Conservation (phyloP, 768 basidiomycete genomes). For the Tricholoma matsutake region DNA sequence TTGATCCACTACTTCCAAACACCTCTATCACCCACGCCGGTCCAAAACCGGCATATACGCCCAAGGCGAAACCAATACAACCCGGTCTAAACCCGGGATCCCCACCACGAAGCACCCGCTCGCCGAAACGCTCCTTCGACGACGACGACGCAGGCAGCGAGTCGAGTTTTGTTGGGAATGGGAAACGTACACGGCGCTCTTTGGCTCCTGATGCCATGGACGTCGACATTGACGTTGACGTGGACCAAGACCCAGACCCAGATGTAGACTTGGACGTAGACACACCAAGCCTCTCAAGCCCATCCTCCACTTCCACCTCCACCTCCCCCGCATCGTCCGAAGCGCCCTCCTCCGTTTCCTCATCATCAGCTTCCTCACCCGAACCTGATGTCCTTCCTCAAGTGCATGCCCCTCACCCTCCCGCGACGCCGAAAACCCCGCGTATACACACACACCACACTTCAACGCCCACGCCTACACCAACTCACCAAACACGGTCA, state of each 20-base stretch:
- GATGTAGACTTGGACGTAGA: slow-evolving; percentile 2
- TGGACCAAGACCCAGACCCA: slow-evolving; percentile 12
- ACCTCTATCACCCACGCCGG: neutral
- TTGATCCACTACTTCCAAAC: neutral
- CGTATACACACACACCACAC: neutral
- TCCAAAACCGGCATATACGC: neutral
- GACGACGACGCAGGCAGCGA: neutral
- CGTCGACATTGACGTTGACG: slow-evolving; percentile 15
- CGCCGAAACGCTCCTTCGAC: neutral
- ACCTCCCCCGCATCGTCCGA: slow-evolving; percentile 9
- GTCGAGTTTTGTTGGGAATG: neutral
- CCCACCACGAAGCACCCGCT: neutral
- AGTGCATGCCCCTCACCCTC: neutral
- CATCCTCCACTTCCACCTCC: slow-evolving; percentile 12
- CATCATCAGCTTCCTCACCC: slow-evolving; percentile 24
- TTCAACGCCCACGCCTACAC: neutral
- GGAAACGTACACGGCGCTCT: neutral
- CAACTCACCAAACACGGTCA: neutral
- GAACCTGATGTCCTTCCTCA: slow-evolving; percentile 7
- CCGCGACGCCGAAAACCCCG: neutral
- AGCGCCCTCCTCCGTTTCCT: slow-evolving; percentile 25
- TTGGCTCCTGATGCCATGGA: slow-evolving; percentile 10
- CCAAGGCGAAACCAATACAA: neutral
- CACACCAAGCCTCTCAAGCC: slow-evolving; percentile 9
- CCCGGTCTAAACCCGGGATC: neutral